Conservation (phyloP, 148 eudicot genomes). For the Euryodendron excelsum region DNA sequence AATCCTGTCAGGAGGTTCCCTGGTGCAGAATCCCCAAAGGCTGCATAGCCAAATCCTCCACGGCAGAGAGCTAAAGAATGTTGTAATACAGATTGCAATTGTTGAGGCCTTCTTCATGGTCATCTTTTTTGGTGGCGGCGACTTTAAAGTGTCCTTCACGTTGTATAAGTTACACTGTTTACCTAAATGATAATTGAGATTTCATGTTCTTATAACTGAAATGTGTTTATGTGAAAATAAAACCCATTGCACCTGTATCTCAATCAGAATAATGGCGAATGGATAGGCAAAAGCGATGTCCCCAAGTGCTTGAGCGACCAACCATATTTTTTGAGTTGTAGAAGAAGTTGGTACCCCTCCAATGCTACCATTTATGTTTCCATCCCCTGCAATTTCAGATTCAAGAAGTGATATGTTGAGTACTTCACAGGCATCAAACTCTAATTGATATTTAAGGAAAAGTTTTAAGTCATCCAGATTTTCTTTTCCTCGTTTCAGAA, state of each 20-base stretch:
- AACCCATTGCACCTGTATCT: slow-evolving; percentile 30
- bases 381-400: slow-evolving; percentile 34
- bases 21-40: slow-evolving; percentile 63
- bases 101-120: slow-evolving; percentile 64
- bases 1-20: slow-evolving; percentile 70
- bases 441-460: too few species aligned
- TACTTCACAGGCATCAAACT: too few species aligned
- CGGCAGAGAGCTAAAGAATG: slow-evolving; percentile 64
- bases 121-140: slow-evolving; percentile 48
- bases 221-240: too few species aligned
- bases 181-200: too few species aligned
- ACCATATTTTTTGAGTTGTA: slow-evolving; percentile 32
- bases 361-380: slow-evolving; percentile 47
- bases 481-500: too few species aligned
- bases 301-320: slow-evolving; percentile 51
- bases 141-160: slow-evolving; percentile 54
- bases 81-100: slow-evolving; percentile 34
- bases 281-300: slow-evolving; percentile 59
- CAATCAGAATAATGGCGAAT: slow-evolving; percentile 38
- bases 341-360: slow-evolving; percentile 36
- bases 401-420: too few species aligned
- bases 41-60: slow-evolving; percentile 72
- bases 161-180: too few species aligned
- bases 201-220: too few species aligned
- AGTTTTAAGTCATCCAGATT: too few species aligned